Base-by-base conservation (phyloP, 345 rosid species). In the Eucalyptus microcorys region DNA sequence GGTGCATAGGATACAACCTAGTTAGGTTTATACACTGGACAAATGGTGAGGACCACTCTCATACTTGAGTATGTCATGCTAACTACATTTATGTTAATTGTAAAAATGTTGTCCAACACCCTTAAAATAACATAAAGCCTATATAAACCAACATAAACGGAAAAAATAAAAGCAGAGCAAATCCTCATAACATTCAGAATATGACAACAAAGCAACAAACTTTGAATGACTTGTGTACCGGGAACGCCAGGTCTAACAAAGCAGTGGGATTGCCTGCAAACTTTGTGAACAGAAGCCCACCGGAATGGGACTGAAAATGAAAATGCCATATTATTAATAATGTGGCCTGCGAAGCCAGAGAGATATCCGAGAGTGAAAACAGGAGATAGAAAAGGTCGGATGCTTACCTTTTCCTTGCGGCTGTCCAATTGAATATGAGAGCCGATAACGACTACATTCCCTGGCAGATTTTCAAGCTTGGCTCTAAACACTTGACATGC, bases 261-360 rank as follows among this genome's bases (percentile, higher is more conserved):
- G 99, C 98, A 22, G 99, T 95, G 90, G 96, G 98, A 90, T 95
- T 98, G 94, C 99, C 92, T 45, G 98, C 98, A 94, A 98, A 95
- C 92, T 98, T 98, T 10, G 99, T 98, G 88, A 98, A 96, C 85
- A 98, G 85, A 93, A 98, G 96, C 52, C 99, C 95, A 42, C 99
- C 98, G 53, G 98, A 95, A 92, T 96, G 98, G 57, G 98, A 95
- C 99, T 98, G 97, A 87, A 93, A 88, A 89, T 86, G 37, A 88
- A 87, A 32, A 55, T 48, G n/a, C 12, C 30, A 86, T 21, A 37
- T 49, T 50, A 26, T 89, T 52, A 53, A 14, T 87, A 49, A 83
- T 34, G 30, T 48, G 37, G 47, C 43, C 66, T 10, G 8, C 30
- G 9, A 76, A 40, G 83, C 47, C 27, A 68, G 15, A 76, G 47